Conservation (phyloP, 2,329 filamentous ascomycete genomes). For the Scleromitrula shiraiana region DNA sequence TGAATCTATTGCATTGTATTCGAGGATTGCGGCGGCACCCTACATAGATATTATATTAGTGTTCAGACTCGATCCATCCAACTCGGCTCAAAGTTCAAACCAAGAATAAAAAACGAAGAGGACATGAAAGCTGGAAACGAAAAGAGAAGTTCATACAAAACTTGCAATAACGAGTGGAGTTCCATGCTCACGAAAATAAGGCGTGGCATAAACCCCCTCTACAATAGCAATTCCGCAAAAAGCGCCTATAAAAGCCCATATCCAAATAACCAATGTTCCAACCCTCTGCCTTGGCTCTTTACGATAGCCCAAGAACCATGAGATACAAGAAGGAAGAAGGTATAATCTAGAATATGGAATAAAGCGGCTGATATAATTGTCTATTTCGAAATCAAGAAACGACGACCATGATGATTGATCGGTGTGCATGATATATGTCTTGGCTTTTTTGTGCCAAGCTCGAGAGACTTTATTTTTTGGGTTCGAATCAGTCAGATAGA, state of each 20-base stretch:
- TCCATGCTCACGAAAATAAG: conserved; percentile 42
- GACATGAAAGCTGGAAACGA: too few relatives aligned
- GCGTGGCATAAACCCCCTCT: conserved; percentile 45
- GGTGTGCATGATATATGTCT: too few relatives aligned
- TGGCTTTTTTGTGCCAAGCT: background rate
- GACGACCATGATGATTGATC: background rate
- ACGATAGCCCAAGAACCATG: conserved; percentile 62
- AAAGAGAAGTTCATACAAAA: conserved; percentile 49
- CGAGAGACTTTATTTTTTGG: too few relatives aligned
- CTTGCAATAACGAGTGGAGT: conserved; percentile 59
- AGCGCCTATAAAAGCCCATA: conserved; percentile 59
- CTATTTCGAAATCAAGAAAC: conserved; percentile 56
- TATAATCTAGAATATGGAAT: conserved; percentile 59
- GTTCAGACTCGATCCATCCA: background rate
- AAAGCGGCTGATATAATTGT: conserved; percentile 64
- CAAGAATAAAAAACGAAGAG: background rate
- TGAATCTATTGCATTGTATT: conserved; percentile 64
- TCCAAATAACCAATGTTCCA: conserved; percentile 50
- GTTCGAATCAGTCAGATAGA: too few relatives aligned
- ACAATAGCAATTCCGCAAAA: conserved; percentile 55
- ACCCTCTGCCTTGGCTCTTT: conserved; percentile 29
- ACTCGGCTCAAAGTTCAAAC: background rate
- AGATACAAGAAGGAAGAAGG: conserved; percentile 55
- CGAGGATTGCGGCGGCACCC: conserved; percentile 67
- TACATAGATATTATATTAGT: conserved; percentile 7